A percentile compares a stretch with the other conserved stretches of the same genome.
These are phyloP conservation scores for Boletus rubropictus DNA, from an alignment of 768 basidiomycete species.

Conservation along the genomic window DNA sequence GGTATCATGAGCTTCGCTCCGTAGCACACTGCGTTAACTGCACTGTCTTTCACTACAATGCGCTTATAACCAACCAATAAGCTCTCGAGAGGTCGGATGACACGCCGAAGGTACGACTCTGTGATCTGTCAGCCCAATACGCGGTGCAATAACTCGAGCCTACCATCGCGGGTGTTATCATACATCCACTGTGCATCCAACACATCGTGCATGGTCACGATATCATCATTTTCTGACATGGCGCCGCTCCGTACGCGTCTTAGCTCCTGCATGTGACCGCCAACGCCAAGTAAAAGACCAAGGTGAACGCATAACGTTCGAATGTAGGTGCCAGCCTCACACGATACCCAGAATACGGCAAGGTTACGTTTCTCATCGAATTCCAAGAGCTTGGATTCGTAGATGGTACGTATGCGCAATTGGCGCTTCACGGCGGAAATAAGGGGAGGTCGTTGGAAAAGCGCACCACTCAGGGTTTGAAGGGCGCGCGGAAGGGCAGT, in stretches of 20 bases:
- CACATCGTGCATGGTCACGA: slow-evolving; percentile 99
- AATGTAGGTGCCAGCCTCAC: slow-evolving; percentile 95
- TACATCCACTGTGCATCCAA: slow-evolving; percentile 98
- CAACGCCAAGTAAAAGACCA: slow-evolving; percentile 89
- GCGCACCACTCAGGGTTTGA: slow-evolving; percentile 94
- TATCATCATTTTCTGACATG: slow-evolving; percentile 95
- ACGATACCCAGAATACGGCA: slow-evolving; percentile 97
- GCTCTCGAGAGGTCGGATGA: slow-evolving; percentile 90
- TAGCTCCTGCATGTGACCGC: slow-evolving; percentile 99
- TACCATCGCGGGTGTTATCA: slow-evolving; percentile 95
- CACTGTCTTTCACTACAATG: slow-evolving; percentile 97
- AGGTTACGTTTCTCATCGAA: slow-evolving; percentile 97
- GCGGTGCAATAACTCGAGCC: slow-evolving; percentile 16
- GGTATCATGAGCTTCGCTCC: slow-evolving; percentile 99
- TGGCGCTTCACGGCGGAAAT: slow-evolving; percentile 99
- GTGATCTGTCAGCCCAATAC: slow-evolving; percentile 11
- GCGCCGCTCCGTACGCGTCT: slow-evolving; percentile 92
- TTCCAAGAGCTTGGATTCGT: slow-evolving; percentile 92
- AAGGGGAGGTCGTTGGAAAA: slow-evolving; percentile 97
- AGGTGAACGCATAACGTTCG: slow-evolving; percentile 97
- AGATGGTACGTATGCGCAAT: slow-evolving; percentile 93
- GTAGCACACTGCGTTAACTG: slow-evolving; percentile 98
- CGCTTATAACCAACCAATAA: slow-evolving; percentile 95
- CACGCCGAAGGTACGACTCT: slow-evolving; percentile 96
- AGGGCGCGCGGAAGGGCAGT: slow-evolving; percentile 87